Percentiles rank a stretch among this genome's conserved stretches.
Evolutionary conservation across 139 green algal species (phyloP).

Genomic region (Auxenochlorella pyrenoidosa): DNA sequence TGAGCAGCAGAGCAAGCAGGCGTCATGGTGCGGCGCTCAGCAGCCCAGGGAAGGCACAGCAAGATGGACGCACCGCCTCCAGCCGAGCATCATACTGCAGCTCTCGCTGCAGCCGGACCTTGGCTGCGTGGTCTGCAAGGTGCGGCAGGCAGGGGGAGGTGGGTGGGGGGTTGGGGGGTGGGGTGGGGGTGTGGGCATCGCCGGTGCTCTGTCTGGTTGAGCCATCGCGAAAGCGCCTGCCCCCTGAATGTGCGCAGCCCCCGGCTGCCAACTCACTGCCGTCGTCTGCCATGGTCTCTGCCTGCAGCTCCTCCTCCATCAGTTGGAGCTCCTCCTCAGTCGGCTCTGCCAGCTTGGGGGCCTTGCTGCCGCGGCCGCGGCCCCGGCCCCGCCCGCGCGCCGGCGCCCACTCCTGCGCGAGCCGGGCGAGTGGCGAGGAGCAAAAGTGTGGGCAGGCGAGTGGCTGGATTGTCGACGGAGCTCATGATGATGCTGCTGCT

Average conservation of each 20-base stretch:
- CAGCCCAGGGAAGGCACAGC: neutral
- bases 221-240: too few species aligned
- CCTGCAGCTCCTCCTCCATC: conserved; percentile 39
- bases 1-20: neutral
- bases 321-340: conserved; percentile 33
- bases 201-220: too few species aligned
- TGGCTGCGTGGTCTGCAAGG: conserved; percentile 20
- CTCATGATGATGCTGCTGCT: too few species aligned
- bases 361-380: neutral
- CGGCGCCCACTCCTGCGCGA: too few species aligned
- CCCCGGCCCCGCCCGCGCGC: neutral
- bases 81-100: conserved; percentile 58
- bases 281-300: conserved; percentile 24
- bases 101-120: conserved; percentile 35
- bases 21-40: neutral
- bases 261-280: neutral
- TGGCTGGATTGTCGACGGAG: neutral
- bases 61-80: conserved; percentile 4
- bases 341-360: conserved; percentile 4
- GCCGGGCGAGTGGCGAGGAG: too few species aligned
- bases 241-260: too few species aligned
- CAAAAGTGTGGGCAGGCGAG: neutral
- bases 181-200: too few species aligned
- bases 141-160: neutral
- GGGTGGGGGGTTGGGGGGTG: too few species aligned